A percentile compares a stretch with the other conserved stretches of the same genome.
Conservation (phyloP, 768 basidiomycete genomes). For the Amanita jacksonii region DNA sequence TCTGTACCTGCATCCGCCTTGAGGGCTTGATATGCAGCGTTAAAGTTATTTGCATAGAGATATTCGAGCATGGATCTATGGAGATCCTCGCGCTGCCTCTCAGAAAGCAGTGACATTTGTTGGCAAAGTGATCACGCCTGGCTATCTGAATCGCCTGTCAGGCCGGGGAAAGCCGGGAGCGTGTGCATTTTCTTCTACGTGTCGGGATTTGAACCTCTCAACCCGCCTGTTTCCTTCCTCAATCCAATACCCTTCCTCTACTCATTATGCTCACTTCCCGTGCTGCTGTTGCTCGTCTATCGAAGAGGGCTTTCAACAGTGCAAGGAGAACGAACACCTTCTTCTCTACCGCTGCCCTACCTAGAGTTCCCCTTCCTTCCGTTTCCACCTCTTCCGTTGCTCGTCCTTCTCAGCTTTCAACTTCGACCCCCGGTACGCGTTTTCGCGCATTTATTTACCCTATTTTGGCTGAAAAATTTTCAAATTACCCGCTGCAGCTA, state of each 20-base stretch:
- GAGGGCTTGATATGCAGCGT: constrained; percentile 49
- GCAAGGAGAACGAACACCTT: constrained; percentile 71
- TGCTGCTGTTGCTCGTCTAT: constrained; percentile 79
- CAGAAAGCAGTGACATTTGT: constrained; percentile 17
- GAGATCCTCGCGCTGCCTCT: constrained; percentile 20
- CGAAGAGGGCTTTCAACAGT: constrained; percentile 71
- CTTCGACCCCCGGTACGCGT: constrained; percentile 1
- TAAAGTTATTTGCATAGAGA: constrained; percentile 57
- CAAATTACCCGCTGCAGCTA: constrained; percentile 24
- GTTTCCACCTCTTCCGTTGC: constrained; percentile 29
- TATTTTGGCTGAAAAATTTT: constrained; percentile 15
- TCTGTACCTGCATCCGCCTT: constrained; percentile 46
- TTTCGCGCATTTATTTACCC: constrained; percentile 11
- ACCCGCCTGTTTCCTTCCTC: constrained; percentile 19
- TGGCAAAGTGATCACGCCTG: neutral
- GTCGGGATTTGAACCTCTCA: constrained; percentile 26
- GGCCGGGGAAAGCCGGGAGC: constrained; percentile 36
- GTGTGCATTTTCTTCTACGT: constrained; percentile 41
- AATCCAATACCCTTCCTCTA: constrained; percentile 19
- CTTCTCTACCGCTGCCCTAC: constrained; percentile 65
- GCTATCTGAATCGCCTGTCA: constrained; percentile 9
- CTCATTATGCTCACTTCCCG: constrained; percentile 78
- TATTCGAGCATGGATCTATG: constrained; percentile 80
- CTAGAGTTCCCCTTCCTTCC: constrained; percentile 39
- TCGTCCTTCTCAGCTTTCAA: constrained; percentile 1